These are phyloP conservation scores for Coelastrella sp. DNA, from an alignment of 139 green algal genomes.

Conservation along the genomic window DNA sequence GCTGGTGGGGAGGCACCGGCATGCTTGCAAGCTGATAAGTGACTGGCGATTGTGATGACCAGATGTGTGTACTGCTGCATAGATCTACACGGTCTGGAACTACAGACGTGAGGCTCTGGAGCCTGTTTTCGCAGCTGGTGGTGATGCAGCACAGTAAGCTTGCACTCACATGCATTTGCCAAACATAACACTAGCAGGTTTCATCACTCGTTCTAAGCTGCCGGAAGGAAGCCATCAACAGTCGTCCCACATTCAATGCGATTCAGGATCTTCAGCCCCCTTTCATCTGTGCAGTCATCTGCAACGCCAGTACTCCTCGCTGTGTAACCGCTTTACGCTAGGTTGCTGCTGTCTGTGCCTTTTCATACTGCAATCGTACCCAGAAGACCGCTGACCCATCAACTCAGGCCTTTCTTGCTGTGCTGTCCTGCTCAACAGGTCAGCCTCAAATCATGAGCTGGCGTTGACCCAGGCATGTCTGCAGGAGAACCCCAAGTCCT, in stretches of 20 bases:
- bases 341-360: background rate
- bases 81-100: slow-evolving; percentile 97
- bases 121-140: slow-evolving; percentile 62
- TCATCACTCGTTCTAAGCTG: too few species aligned
- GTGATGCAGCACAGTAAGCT: slow-evolving; percentile 54
- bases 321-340: too few species aligned
- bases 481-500: slow-evolving; percentile 93
- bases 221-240: background rate
- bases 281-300: too few species aligned
- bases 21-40: background rate
- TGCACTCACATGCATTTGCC: background rate
- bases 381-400: background rate
- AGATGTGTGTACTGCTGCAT: slow-evolving; percentile 14
- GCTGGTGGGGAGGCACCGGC: too few species aligned
- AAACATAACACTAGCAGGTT: background rate
- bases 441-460: background rate
- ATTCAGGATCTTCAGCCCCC: too few species aligned
- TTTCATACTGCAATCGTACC: background rate
- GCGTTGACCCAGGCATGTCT: slow-evolving; percentile 70
- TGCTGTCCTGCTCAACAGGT: slow-evolving; percentile 37
- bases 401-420: background rate
- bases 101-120: slow-evolving; percentile 80
- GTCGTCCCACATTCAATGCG: too few species aligned
- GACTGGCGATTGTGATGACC: background rate
- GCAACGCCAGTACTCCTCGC: too few species aligned